Conservation (phyloP, 768 basidiomycete species). For the Mycena vitilis region DNA sequence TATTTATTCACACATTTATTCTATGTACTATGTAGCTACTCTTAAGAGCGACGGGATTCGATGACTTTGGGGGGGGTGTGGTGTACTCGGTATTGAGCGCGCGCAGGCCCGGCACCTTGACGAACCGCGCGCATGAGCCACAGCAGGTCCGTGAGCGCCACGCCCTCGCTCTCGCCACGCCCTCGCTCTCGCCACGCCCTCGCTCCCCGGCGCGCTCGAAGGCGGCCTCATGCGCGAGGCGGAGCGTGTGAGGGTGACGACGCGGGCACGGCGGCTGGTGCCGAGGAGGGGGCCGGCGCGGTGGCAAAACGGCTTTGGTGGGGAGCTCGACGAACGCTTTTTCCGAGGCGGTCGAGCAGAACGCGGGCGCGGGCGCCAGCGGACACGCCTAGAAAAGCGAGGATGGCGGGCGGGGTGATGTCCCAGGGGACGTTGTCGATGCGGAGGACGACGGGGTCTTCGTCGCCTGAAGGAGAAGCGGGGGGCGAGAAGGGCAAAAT, state of each 20-base stretch:
- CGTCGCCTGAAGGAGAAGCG: slow-evolving; percentile 27
- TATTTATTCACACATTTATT: no score
- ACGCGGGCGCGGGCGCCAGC: slow-evolving; percentile 79
- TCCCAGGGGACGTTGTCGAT: slow-evolving; percentile 95
- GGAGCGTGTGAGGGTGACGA: slow-evolving; percentile 85
- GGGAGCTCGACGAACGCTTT: slow-evolving; percentile 87
- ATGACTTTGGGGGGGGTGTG: no score
- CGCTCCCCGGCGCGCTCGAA: no score
- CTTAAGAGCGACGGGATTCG: no score
- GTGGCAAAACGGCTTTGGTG: slow-evolving; percentile 66
- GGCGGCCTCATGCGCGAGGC: no score
- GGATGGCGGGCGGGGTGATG: slow-evolving; percentile 82
- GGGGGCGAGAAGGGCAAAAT: slow-evolving; percentile 32
- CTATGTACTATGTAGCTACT: no score
- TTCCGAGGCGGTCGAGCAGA: slow-evolving; percentile 83
- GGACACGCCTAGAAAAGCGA: slow-evolving; percentile 76
- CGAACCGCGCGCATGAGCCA: no score
- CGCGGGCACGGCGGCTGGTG: slow-evolving; percentile 80
- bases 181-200: no score
- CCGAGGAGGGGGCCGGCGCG: slow-evolving; percentile 72
- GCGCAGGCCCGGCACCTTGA: no score
- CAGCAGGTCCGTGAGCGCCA: no score
- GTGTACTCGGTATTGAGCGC: no score
- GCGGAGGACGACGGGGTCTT: slow-evolving; percentile 72
- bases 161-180: no score